A percentile compares a stretch with the other conserved stretches of the same genome.
phyloP scores from a whole-genome alignment of 164 flowering plant species.

The Annona cherimola region DNA sequence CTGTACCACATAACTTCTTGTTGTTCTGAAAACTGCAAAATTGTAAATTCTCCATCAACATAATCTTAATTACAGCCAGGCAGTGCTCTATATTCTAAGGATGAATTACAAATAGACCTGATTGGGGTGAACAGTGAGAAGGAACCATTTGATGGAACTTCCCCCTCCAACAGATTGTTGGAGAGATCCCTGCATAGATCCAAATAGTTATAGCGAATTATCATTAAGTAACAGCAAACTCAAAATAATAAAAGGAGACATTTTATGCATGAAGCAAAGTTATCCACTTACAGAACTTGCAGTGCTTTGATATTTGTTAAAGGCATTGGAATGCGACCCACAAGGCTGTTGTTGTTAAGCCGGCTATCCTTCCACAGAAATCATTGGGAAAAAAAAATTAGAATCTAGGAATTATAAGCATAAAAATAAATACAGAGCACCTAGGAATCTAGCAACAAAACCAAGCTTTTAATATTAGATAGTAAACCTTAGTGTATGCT shows the following conservation, averaged over 20 bases:
- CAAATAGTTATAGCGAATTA: background rate
- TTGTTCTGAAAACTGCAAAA: constrained; percentile 82
- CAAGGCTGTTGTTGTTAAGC: constrained; percentile 63
- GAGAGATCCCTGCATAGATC: constrained; percentile 49
- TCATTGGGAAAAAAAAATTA: constrained; percentile 12
- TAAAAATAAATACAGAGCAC: background rate
- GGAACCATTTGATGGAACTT: constrained; percentile 59
- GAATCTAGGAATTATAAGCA: constrained; percentile 3
- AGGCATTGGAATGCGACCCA: constrained; percentile 51
- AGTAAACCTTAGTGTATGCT: too few species aligned
- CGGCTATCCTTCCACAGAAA: constrained; percentile 51
- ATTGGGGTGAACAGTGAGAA: constrained; percentile 60
- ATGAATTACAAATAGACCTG: constrained; percentile 34
- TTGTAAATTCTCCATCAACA: background rate
- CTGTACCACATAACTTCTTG: constrained; percentile 41
- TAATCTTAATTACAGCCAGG: background rate
- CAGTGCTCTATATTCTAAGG: constrained; percentile 26
- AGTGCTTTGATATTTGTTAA: constrained; percentile 45
- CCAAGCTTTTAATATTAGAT: too few species aligned
- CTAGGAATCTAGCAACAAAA: too few species aligned
- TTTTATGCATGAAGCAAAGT: background rate
- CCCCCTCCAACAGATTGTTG: constrained; percentile 47
- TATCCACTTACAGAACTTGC: constrained; percentile 56
- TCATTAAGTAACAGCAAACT: background rate
- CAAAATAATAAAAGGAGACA: background rate